Evolutionary conservation across 805 yeast species (phyloP).

Genomic region (Brettanomyces nanus): DNA sequence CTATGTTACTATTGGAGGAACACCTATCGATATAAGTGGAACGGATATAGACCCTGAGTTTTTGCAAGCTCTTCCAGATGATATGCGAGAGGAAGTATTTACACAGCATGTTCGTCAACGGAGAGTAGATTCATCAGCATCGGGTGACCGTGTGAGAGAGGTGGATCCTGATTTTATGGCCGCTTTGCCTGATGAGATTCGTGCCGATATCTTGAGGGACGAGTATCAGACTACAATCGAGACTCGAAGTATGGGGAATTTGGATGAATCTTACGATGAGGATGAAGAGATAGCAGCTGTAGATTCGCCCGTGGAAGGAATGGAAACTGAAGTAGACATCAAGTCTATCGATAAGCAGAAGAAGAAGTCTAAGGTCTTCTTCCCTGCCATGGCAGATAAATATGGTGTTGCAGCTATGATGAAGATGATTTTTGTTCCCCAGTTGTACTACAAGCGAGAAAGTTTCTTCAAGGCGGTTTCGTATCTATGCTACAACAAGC

Average conservation of each 20-base stretch:
- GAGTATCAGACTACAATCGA: slow-evolving; percentile 18
- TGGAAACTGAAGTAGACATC: slow-evolving; percentile 3
- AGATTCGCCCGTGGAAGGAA: slow-evolving; percentile 4
- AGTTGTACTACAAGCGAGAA: slow-evolving; percentile 53
- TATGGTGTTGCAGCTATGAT: slow-evolving; percentile 68
- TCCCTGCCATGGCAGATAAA: slow-evolving; percentile 65
- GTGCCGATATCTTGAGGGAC: slow-evolving; percentile 20
- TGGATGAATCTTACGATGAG: slow-evolving; percentile 13
- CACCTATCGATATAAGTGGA: slow-evolving; percentile 77
- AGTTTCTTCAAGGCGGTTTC: slow-evolving; percentile 56
- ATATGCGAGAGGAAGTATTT: slow-evolving; percentile 86
- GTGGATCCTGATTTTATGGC: slow-evolving; percentile 74
- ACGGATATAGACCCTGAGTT: slow-evolving; percentile 91
- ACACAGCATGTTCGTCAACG: slow-evolving; percentile 77
- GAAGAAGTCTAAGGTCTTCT: slow-evolving; percentile 31
- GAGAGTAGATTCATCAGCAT: slow-evolving; percentile 43
- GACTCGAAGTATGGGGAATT: slow-evolving; percentile 12
- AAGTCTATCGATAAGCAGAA: slow-evolving; percentile 10
- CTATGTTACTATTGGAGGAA: slow-evolving; percentile 64
- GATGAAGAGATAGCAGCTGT: slow-evolving; percentile 16
- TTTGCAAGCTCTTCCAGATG: slow-evolving; percentile 83
- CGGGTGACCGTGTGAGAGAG: slow-evolving; percentile 45
- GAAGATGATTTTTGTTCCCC: slow-evolving; percentile 67
- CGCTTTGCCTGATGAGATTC: slow-evolving; percentile 55
- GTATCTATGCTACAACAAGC: slow-evolving; percentile 66